Evolutionary conservation across 75 land plant genomes (phyloP), one percentile per base, ranked within the genome.

Genomic region (Picea sitchensis): DNA sequence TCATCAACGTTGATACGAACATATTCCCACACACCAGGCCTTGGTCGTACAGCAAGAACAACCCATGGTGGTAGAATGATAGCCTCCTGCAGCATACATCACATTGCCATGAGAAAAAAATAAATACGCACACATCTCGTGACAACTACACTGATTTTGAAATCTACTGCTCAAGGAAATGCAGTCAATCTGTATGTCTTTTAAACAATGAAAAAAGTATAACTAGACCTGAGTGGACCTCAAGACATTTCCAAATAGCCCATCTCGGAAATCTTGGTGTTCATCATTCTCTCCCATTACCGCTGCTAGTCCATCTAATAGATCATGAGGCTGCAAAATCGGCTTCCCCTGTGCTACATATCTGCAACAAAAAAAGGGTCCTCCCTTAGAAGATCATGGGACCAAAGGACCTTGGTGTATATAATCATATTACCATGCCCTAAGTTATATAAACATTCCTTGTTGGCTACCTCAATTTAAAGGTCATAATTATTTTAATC

Each of bases 11-110:
- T 91, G 30, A 91, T 82, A 38, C 87, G 83, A 15, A 90, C 85
- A 57, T 87, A 87, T 54, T 91, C 93, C 93, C 93, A 91, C 13
- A 83, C 80, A 14, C 93, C 93, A 47, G 93, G 93, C 78, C 85
- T 62, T 4, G 92, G 93, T 14, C 93, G 83, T 9, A 91, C 83
- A 7, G 93, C 92, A 3, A 91, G 67, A 13, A 81, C 85, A 26
- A 91, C 93, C 80, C 81, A 90, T 57, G 93, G 93, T 13, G 90
- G 87, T 58, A 90, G 54, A 58, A 91, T 76, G 21, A 91, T 90
- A 17, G 93, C 93, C 85, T 91, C 93, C 93, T 91, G 81, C 47
- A 75, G 56, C 11, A 51, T 51, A 51, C 11, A 51, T 51, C 12
- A 51, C 12, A 51, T 51, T 51, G 56, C 56, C 56, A 51, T 51